Evolutionary conservation across 2,329 filamentous ascomycete species (phyloP).

Genomic region (Fusarium vanettenii): DNA sequence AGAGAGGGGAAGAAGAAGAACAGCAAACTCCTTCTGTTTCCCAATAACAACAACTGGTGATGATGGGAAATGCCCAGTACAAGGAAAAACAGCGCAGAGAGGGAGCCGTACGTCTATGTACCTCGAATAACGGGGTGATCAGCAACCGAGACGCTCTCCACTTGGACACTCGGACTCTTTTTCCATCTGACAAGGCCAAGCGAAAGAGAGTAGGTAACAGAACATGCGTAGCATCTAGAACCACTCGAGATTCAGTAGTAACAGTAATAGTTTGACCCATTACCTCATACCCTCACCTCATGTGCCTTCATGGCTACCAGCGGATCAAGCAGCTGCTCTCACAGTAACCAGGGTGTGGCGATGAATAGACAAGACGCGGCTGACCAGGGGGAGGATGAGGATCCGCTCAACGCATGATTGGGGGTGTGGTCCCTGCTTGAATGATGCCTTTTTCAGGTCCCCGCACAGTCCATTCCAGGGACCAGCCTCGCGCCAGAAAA

Average conservation of each 20-base stretch:
- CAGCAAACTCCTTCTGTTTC: not conserved
- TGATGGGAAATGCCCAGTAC: not conserved
- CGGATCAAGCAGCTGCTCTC: not conserved
- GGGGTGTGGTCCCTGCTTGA: not conserved
- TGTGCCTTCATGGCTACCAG: not conserved
- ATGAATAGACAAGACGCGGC: not conserved
- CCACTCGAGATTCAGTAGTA: not conserved
- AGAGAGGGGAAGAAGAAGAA: not conserved
- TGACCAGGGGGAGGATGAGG: not conserved
- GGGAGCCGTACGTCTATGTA: constrained; percentile 3
- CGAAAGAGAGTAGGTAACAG: not conserved
- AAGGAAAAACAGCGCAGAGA: not conserved
- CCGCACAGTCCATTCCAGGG: not conserved
- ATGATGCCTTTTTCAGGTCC: not conserved
- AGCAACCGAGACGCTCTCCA: constrained; percentile 11
- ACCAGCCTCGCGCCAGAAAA: not conserved
- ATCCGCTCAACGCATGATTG: constrained; percentile 4
- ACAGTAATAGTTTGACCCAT: not conserved
- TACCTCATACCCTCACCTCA: not conserved
- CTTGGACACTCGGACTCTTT: constrained; percentile 7
- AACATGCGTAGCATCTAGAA: not conserved
- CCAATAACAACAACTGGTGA: not conserved
- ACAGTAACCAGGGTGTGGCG: not conserved
- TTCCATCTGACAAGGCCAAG: not conserved
- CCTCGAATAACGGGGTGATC: constrained; percentile 1